phyloP scores from a whole-genome alignment of 176 grass and related monocot genomes.

The Zoysia pacifica region DNA sequence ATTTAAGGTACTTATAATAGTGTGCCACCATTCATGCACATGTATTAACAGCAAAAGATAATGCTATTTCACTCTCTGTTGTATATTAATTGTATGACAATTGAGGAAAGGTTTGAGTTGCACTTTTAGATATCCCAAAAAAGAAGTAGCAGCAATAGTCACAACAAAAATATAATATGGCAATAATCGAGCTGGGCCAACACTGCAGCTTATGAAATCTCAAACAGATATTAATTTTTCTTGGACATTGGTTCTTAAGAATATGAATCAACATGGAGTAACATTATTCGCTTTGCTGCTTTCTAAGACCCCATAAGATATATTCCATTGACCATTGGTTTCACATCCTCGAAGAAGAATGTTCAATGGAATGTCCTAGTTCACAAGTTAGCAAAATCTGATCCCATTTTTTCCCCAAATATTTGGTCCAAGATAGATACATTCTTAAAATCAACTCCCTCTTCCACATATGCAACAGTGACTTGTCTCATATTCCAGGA shows the following conservation, averaged over 20 bases:
- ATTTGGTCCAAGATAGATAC: neutral
- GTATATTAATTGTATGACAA: neutral
- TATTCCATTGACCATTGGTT: neutral
- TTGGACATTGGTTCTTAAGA: no score
- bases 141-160: neutral
- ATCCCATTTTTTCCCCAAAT: neutral
- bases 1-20: neutral
- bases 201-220: neutral
- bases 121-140: neutral
- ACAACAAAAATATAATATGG: neutral
- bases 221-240: neutral
- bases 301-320: neutral
- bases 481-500: neutral
- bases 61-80: neutral
- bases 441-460: neutral
- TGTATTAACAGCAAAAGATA: neutral
- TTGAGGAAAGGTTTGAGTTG: neutral
- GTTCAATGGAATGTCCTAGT: neutral
- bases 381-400: neutral
- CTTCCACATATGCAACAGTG: neutral
- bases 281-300: neutral
- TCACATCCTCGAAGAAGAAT: neutral
- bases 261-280: neutral
- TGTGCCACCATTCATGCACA: neutral
- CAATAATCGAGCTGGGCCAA: neutral